Evolutionary conservation across 768 basidiomycete species (phyloP), one percentile per base, ranked within the genome.

Genomic region (Lyophyllum decastes): DNA sequence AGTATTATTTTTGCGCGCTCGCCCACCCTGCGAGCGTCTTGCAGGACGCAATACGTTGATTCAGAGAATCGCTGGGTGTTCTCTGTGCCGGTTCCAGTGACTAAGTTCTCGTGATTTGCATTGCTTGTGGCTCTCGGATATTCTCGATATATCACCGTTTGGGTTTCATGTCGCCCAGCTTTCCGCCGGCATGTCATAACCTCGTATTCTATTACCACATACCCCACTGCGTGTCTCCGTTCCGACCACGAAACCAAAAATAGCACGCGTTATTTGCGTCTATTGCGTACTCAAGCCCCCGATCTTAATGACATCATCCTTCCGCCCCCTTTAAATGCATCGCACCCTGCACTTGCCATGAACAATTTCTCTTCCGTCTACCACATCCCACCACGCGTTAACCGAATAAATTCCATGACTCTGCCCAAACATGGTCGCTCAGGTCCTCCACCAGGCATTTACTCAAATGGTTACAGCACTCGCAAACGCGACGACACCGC

Each of bases 401-500:
- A 61, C 17, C 21, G 21, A 54, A 25, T 43, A 44, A 52, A 52
- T 14, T 55, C 24, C 24, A 55, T 61, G 60, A 55, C 40, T 41
- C 38, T 52, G 2, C 46, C 41, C 41, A 49, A 22, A 24, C 45
- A 61, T 55, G 60, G 60, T 61, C 45, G 57, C 40, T 55, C 60
- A 58, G 57, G 30, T 61, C 50, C 57, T 58, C 41, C 56, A 4
- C 30, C 30, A 30, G 10, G 30, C 30, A 10, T 10, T 30, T 30
- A 30, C 30, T 10, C 5, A 34, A n/a, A 51, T 58, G 35, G 57
- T 35, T 11, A 40, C 44, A 41, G 27, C 24, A 34, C 33, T 62
- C 55, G 61, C 24, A 66, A 67, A 49, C 48, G 55, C 55, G 54
- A 61, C 33, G 75, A 76, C 66, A 72, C 76, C 2, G 74, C 71